phyloP scores from a whole-genome alignment of 768 basidiomycete species.

The Tulasnella sp. region DNA sequence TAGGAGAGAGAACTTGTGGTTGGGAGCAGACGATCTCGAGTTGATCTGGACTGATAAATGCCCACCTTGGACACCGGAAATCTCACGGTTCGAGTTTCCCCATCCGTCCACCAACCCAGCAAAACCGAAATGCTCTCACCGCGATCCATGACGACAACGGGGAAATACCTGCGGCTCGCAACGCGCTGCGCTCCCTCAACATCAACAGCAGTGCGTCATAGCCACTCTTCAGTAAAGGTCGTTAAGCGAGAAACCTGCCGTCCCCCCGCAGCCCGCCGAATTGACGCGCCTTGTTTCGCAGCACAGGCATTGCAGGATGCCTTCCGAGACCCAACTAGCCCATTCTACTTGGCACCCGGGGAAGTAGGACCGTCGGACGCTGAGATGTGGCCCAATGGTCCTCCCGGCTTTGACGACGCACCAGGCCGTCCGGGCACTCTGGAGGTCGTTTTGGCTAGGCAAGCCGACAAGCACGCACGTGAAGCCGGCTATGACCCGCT shows the following conservation, averaged over 20 bases:
- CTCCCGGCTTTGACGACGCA: neutral
- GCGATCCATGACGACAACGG: neutral
- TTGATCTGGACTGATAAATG: conserved; percentile 6
- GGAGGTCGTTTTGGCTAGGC: conserved; percentile 17
- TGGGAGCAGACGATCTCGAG: neutral
- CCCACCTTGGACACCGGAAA: neutral
- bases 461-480: conserved; percentile 34
- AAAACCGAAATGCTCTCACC: neutral
- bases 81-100: neutral
- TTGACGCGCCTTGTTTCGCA: conserved; percentile 2
- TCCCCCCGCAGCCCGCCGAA: conserved; percentile 4
- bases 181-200: neutral
- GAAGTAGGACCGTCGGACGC: conserved; percentile 37
- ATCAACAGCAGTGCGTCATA: neutral
- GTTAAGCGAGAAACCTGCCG: neutral
- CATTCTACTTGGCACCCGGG: conserved; percentile 53
- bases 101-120: neutral
- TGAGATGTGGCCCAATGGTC: neutral
- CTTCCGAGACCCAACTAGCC: conserved; percentile 52
- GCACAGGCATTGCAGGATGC: conserved; percentile 48
- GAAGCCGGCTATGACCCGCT: conserved; percentile 42
- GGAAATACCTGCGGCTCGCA: neutral
- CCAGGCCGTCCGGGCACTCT: neutral
- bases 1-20: neutral
- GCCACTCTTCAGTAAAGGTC: neutral